These are phyloP conservation scores for Colletotrichum sp. DNA, from an alignment of 2,329 filamentous ascomycete species.

Conservation along the genomic window DNA sequence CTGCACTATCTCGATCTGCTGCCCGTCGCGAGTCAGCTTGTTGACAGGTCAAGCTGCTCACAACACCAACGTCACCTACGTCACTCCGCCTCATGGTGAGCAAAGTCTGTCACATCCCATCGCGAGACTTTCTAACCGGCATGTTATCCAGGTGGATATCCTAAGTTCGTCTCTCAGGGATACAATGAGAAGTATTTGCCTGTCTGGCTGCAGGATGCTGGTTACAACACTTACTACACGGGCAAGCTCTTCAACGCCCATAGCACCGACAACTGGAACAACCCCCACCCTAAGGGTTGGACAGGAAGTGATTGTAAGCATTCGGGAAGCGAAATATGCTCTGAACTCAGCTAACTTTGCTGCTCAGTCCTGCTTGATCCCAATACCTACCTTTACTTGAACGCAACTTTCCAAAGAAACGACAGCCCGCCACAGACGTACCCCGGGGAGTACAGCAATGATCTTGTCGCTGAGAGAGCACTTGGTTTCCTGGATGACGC, in stretches of 20 bases:
- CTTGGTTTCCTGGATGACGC: constrained; percentile 67
- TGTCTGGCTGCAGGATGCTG: constrained; percentile 71
- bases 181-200: constrained; percentile 72
- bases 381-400: constrained; percentile 48
- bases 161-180: constrained; percentile 69
- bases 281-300: constrained; percentile 62
- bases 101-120: not conserved
- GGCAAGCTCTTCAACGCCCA: constrained; percentile 77
- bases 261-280: constrained; percentile 64
- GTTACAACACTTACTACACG: constrained; percentile 75
- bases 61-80: constrained; percentile 72
- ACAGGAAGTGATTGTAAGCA: constrained; percentile 45
- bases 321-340: not conserved
- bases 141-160: constrained; percentile 49
- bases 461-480: constrained; percentile 65
- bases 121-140: constrained; percentile 30
- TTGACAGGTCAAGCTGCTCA: constrained; percentile 72
- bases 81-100: constrained; percentile 58
- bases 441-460: constrained; percentile 45
- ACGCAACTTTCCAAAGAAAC: constrained; percentile 53
- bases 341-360: not conserved
- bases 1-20: constrained; percentile 71
- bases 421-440: constrained; percentile 34
- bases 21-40: constrained; percentile 69
- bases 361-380: constrained; percentile 43